Percentiles rank a stretch among this genome's conserved stretches.
Conservation (phyloP, 2,329 filamentous ascomycete species). For the Ceratocystiopsis brevicomis region DNA sequence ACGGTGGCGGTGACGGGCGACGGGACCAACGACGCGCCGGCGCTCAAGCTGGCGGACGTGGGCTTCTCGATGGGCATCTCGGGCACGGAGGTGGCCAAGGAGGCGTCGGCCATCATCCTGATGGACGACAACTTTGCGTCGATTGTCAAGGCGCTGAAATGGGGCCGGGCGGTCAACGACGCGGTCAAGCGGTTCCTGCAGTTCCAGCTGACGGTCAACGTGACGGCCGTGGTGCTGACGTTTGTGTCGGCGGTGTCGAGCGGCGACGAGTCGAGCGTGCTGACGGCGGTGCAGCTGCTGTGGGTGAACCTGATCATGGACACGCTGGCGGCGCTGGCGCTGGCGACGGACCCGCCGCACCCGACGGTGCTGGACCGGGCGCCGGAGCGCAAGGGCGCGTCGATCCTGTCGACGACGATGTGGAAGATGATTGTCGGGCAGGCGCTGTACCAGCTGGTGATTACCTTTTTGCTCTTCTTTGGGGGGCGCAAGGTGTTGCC, state of each 20-base stretch:
- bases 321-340: conserved; percentile 72
- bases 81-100: conserved; percentile 68
- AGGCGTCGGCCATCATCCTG: conserved; percentile 67
- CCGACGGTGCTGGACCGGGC: conserved; percentile 64
- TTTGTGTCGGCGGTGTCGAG: conserved; percentile 74
- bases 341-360: conserved; percentile 79
- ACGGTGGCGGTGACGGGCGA: conserved; percentile 71
- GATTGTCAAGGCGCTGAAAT: conserved; percentile 69
- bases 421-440: conserved; percentile 99
- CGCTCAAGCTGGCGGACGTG: conserved; percentile 62
- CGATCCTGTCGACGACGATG: conserved; percentile 73
- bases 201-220: conserved; percentile 73
- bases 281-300: conserved; percentile 77
- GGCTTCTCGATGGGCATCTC: conserved; percentile 76
- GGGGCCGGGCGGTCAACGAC: conserved; percentile 62
- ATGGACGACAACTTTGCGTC: conserved; percentile 80
- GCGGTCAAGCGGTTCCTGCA: conserved; percentile 60
- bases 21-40: conserved; percentile 68
- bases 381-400: conserved; percentile 35
- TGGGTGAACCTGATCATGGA: conserved; percentile 99
- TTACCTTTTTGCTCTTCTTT: conserved; percentile 64
- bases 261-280: conserved; percentile 47
- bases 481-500: conserved; percentile 16
- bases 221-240: conserved; percentile 72
- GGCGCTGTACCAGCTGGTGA: conserved; percentile 68